A percentile compares a stretch with the other conserved stretches of the same genome.
Conservation (phyloP, 2,329 filamentous ascomycete species). For the Akanthomyces muscarius region DNA sequence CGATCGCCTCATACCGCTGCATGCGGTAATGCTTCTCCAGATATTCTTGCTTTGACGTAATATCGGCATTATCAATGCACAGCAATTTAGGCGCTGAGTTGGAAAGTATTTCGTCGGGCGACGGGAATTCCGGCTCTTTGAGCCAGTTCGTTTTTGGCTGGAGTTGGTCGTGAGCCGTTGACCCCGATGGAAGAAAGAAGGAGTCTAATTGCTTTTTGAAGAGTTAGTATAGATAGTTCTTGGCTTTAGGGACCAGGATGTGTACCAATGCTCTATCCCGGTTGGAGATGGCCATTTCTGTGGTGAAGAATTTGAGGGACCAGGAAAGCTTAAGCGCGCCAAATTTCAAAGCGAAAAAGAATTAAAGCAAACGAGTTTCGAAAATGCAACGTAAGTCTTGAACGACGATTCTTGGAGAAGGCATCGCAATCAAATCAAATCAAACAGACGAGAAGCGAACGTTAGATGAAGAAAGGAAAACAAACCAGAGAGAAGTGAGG, state of each 20-base stretch:
- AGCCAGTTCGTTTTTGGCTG: conserved; percentile 3
- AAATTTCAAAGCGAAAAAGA: no score
- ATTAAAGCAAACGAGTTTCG: no score
- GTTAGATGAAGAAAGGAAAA: not conserved
- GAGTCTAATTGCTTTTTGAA: conserved; percentile 1
- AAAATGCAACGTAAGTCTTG: no score
- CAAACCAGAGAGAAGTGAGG: no score
- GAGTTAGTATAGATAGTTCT: not conserved
- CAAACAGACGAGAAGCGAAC: no score
- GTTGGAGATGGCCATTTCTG: not conserved
- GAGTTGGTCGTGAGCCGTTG: no score
- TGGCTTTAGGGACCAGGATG: not conserved
- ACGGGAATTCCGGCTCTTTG: not conserved
- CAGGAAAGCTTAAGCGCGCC: no score
- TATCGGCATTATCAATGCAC: not conserved
- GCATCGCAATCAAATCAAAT: no score
- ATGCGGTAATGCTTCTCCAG: conserved; percentile 71
- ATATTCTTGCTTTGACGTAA: conserved; percentile 53
- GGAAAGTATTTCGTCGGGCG: not conserved
- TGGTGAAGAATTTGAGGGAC: no score
- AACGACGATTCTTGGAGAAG: no score
- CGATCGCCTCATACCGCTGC: conserved; percentile 68
- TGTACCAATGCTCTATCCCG: conserved; percentile 15
- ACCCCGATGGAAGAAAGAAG: not conserved
- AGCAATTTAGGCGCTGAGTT: not conserved